Evolutionary conservation across 2,329 filamentous ascomycete species (phyloP).

Genomic region (Achaetomium macrosporum): DNA sequence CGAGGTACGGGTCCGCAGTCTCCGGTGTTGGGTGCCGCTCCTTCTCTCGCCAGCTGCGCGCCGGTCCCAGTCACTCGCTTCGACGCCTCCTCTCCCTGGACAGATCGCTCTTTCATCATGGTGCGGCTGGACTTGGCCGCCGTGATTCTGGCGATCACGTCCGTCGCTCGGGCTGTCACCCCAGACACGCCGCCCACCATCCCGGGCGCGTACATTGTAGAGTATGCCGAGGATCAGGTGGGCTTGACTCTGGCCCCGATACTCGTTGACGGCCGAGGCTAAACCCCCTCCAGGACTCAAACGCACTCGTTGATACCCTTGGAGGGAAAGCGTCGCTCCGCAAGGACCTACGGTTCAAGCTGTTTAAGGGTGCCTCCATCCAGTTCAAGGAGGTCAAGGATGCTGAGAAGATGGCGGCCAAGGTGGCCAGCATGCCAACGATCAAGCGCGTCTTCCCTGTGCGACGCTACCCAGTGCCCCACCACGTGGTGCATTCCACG

Average conservation of each 20-base stretch:
- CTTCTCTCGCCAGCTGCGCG: constrained; percentile 11
- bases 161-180: constrained; percentile 26
- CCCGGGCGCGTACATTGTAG: constrained; percentile 47
- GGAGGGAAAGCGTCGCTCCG: constrained; percentile 38
- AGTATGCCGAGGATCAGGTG: constrained; percentile 47
- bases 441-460: constrained; percentile 48
- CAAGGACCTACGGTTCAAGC: constrained; percentile 43
- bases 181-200: constrained; percentile 29
- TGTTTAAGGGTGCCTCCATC: constrained; percentile 51
- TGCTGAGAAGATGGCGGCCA: constrained; percentile 37
- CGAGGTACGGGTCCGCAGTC: neutral
- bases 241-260: constrained; percentile 15
- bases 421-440: constrained; percentile 37
- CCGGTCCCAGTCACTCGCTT: constrained; percentile 10
- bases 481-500: constrained; percentile 40
- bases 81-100: neutral
- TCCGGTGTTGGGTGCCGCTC: constrained; percentile 6
- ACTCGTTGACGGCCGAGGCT: too few relatives aligned
- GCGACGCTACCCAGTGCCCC: constrained; percentile 39
- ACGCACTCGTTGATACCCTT: constrained; percentile 36
- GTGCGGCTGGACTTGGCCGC: constrained; percentile 31
- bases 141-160: constrained; percentile 33
- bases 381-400: constrained; percentile 43
- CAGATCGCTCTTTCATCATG: constrained; percentile 27
- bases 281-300: constrained; percentile 33